Evolutionary conservation across 169 alveolate genomes (phyloP).

Genomic region (Amoebophrya sp.): DNA sequence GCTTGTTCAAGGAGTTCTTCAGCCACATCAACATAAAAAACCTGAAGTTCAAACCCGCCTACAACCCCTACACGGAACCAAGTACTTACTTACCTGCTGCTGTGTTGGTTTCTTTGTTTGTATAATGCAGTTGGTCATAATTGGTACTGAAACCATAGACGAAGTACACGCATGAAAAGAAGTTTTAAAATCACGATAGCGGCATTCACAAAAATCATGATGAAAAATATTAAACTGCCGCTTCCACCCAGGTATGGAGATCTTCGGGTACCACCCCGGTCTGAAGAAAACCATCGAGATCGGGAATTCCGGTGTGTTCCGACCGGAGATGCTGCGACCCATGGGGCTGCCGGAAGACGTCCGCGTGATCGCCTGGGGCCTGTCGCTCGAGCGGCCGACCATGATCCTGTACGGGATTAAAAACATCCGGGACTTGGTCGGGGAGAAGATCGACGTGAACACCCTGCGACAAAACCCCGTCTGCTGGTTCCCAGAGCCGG

Average conservation of each 20-base stretch:
- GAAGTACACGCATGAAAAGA: no score
- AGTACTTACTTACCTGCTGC: conserved; percentile 4
- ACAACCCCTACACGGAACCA: conserved; percentile 99
- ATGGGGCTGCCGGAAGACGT: conserved; percentile 97
- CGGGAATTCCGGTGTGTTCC: conserved; percentile 98
- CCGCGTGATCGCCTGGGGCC: conserved; percentile 98
- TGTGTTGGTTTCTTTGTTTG: no score
- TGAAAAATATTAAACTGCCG: no score
- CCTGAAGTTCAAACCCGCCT: conserved; percentile 95
- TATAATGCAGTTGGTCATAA: no score
- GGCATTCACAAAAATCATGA: no score
- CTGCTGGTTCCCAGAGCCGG: neutral
- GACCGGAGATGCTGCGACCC: conserved; percentile 99
- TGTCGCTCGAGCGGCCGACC: conserved; percentile 94
- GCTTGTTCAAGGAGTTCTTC: conserved; percentile 62
- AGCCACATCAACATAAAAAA: conserved; percentile 53
- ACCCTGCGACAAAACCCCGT: neutral
- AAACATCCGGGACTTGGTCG: conserved; percentile 1
- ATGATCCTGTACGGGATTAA: neutral
- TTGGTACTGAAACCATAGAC: no score
- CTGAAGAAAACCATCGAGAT: conserved; percentile 84
- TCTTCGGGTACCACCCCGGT: conserved; percentile 94
- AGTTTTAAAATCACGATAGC: no score
- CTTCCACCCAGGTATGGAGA: conserved; percentile 81
- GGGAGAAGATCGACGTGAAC: neutral